Base-by-base conservation (phyloP, 1,284 basidiomycete species). In the Ceratobasidium sp. region DNA sequence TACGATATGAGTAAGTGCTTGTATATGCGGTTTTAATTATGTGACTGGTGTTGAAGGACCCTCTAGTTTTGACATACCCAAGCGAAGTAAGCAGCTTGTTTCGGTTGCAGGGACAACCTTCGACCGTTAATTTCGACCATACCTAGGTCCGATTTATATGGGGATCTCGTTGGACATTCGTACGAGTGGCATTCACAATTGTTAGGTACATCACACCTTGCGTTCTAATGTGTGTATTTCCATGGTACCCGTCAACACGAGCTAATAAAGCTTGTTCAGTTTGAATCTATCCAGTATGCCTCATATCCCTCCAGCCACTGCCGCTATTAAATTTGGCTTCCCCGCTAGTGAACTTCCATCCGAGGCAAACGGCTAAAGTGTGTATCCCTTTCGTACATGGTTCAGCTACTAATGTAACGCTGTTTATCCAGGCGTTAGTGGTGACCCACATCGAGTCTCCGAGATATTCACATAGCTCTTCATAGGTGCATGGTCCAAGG, bases 161-260 rank as follows among this genome's bases (percentile, higher is more conserved):
- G 73, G 73, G 73, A 16, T 76, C 73, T 5, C 73, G 73, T 33
- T 76, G 73, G 73, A 66, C 62, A 16, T 59, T 76, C 23, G 62
- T 76, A 23, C 62, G 73, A 57, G 64, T 66, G 23, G 8, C 67
- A 18, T 76, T 66, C 27, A 66, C 73, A 4, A 54, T 76, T 41
- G 57, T 62, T 55, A 46, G 73, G 23, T 76, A 76, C 30, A 66
- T 74, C 65, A 35, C 57, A n/a, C 73, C 73, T 18, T 66, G 60
- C 23, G 38, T 76, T 30, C 30, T 76, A 16, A 5, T 76, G 73
- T 76, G n/a, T 59, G 73, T 35, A 4, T 6, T 57, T 48, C 27
- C 41, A 27, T 1, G 14, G 48, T 12, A 6, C 27, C 7, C 7
- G n/a, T 23, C 14, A 18, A 14, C 2, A 20, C 46, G 12, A 23